These are phyloP conservation scores for Glycyrrhiza uralensis DNA, from an alignment of 306 rosid genomes.

Conservation along the genomic window DNA sequence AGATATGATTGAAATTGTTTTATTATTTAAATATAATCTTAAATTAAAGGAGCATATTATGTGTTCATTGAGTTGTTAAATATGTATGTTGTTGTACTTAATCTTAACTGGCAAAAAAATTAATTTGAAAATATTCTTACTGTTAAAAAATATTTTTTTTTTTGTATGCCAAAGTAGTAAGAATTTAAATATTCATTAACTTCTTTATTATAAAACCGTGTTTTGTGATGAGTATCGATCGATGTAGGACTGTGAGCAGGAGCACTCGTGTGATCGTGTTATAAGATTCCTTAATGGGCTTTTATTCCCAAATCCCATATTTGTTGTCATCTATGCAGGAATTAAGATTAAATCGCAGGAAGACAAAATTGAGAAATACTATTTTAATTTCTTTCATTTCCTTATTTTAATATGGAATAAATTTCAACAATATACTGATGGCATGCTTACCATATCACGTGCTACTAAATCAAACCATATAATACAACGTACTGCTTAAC, in stretches of 20 bases:
- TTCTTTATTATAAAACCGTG: background rate
- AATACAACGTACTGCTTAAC: constrained; percentile 4
- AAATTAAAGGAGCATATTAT: too few relatives aligned
- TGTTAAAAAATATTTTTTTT: background rate
- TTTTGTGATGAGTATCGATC: background rate
- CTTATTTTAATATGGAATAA: background rate
- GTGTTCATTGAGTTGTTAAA: background rate
- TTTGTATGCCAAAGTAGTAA: background rate
- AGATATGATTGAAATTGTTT: too few relatives aligned
- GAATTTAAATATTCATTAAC: background rate
- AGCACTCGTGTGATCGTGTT: background rate
- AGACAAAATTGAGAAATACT: background rate
- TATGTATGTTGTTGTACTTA: background rate
- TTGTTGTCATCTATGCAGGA: constrained; percentile 22
- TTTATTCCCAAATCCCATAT: constrained; percentile 20
- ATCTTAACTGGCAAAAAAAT: background rate
- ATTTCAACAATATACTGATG: background rate
- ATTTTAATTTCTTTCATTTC: background rate
- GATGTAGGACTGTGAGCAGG: background rate
- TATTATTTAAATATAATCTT: too few relatives aligned
- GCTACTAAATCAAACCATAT: constrained; percentile 6
- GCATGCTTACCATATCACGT: constrained; percentile 18
- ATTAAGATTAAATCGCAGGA: background rate
- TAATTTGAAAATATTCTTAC: background rate
- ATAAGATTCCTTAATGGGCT: constrained; percentile 21